Base-by-base conservation (phyloP, 371 early-diverging fungal species). In the Mucor piriformis region DNA sequence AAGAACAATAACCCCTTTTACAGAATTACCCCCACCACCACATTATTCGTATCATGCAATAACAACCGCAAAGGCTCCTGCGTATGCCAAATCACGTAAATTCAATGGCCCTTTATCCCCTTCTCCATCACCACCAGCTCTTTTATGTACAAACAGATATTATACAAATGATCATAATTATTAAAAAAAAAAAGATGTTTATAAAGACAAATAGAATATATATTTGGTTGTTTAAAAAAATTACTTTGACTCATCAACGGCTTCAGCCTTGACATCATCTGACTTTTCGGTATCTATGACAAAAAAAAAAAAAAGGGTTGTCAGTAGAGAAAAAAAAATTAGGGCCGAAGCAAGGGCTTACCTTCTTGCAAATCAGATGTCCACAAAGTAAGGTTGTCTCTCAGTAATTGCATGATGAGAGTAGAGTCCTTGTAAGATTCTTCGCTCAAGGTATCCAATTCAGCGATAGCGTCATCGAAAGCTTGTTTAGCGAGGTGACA, bases 351-450 rank as follows among this genome's bases (percentile, higher is more conserved):
- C 35, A 50, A 43, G 35, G n/a, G 24, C 34, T 69, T 68, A 68
- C 77, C 77, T 38, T 95, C 96, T 80, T 95, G 95, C 70, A 96
- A 87, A 72, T 97, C 98, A 37, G 95, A 92, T 51, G 99, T 97
- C 99, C 99, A 99, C 64, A 99, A 91, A 42, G 99, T 99, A 69
- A 99, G 82, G 84, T 99, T 99, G 81, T 99, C 99, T 71, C 99
- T 88, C 68, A 99, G 86, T 59, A 99, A 88, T 85, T 99, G 99
- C 99, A 99, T 99, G 83, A 99, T 99, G 60, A 99, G 88, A 29
- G 99, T 99, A 54, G 95, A 95, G 84, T 99, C 99, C 89, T 99
- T 99, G 95, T 99, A 99, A 63, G 94, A 94, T 74, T 99, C 99
- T 79, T 99, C 99, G 69, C 90, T 90, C 49, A 99, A 86, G 61